Percentiles rank a stretch among this genome's conserved stretches.
Conservation (phyloP, 2,329 filamentous ascomycete genomes). For the Neofusicoccum laricinum region DNA sequence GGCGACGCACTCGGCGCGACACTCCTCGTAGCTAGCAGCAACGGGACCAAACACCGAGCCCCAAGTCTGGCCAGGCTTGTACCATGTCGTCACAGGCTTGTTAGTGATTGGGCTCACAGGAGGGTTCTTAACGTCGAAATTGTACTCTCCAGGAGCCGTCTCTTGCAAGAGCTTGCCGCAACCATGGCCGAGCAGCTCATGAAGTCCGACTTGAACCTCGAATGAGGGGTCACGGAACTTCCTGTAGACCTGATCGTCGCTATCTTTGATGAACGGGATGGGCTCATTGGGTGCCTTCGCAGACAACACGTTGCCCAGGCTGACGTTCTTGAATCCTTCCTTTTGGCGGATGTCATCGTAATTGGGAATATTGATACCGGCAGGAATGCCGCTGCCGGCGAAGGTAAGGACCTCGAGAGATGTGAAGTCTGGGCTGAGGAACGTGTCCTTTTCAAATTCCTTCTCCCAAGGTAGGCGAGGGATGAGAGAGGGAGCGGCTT, state of each 20-base stretch:
- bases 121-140: conserved; percentile 81
- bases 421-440: conserved; percentile 93
- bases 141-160: conserved; percentile 75
- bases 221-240: conserved; percentile 85
- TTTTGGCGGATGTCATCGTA: conserved; percentile 61
- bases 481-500: conserved; percentile 77
- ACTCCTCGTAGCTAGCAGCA: conserved; percentile 89
- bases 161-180: conserved; percentile 94
- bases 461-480: conserved; percentile 83
- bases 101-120: conserved; percentile 76
- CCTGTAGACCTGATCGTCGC: conserved; percentile 74
- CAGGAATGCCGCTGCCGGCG: conserved; percentile 59
- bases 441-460: conserved; percentile 95
- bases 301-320: conserved; percentile 85
- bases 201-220: conserved; percentile 92
- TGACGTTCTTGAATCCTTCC: conserved; percentile 90
- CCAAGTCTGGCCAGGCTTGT: conserved; percentile 95
- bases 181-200: conserved; percentile 85
- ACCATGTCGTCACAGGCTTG: conserved; percentile 79
- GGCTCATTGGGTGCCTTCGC: conserved; percentile 91
- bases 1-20: conserved; percentile 87
- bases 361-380: conserved; percentile 60
- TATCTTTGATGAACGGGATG: conserved; percentile 81
- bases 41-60: conserved; percentile 85
- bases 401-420: conserved; percentile 90